These are phyloP conservation scores for Serendipita sp. DNA, from an alignment of 768 basidiomycete species.

Conservation along the genomic window DNA sequence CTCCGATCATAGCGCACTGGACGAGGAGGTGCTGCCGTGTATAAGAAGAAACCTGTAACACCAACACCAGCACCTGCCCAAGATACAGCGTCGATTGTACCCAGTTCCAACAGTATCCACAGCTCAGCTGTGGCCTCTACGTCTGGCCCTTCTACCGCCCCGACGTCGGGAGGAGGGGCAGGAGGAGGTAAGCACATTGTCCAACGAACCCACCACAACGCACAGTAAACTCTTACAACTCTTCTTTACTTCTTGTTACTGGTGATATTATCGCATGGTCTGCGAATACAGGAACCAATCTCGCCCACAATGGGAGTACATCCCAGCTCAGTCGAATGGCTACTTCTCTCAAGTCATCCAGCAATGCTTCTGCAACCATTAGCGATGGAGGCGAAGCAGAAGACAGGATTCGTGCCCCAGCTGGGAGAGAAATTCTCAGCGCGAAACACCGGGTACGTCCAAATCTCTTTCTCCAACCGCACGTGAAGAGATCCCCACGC, in stretches of 20 bases:
- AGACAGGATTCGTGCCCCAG: background rate
- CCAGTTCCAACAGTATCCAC: too few relatives aligned
- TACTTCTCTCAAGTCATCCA: background rate
- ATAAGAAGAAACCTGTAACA: background rate
- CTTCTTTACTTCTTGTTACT: background rate
- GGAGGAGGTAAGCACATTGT: too few relatives aligned
- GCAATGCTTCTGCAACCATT: background rate
- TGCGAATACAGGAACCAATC: background rate
- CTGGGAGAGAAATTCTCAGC: background rate
- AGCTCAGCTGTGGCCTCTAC: too few relatives aligned
- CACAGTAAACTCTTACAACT: too few relatives aligned
- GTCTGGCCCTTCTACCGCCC: too few relatives aligned
- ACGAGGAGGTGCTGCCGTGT: background rate
- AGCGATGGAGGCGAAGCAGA: background rate
- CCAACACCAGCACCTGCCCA: background rate
- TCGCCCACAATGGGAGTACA: background rate
- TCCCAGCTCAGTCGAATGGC: background rate
- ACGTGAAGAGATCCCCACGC: too few relatives aligned
- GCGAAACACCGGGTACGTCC: slow-evolving; percentile 1
- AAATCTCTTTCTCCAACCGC: too few relatives aligned
- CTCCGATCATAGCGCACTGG: background rate
- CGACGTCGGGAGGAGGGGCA: too few relatives aligned
- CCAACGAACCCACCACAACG: too few relatives aligned
- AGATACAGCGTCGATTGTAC: too few relatives aligned
- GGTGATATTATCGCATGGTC: background rate